Base-by-base conservation (phyloP, 257 asterid genomes). In the Leptodermis oblonga region DNA sequence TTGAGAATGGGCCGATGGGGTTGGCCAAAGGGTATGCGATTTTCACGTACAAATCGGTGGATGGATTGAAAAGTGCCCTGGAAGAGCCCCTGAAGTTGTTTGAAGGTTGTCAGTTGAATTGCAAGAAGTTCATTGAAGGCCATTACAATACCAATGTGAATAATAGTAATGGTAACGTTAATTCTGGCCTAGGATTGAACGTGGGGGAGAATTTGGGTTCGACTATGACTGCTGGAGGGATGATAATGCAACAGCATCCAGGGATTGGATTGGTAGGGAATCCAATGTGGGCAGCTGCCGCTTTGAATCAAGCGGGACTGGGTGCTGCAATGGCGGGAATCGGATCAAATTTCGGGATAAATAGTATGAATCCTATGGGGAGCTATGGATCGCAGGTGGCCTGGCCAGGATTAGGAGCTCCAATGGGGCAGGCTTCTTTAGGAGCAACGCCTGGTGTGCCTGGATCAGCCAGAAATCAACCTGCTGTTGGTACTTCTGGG, bases 21-120 rank as follows among this genome's bases (percentile, higher is more conserved):
- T 52, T 83, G 33, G 97, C 84, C 18, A 88, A 78, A 74, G 97
- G 97, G 67, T 90, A 77, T 73, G 95, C 96, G 2, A 79, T 90
- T 70, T 70, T 90, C 33, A 81, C 85, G n/a, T 90, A 70, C 72
- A 86, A 49, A 73, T 59, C 86, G 0, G 64, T 72, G 0, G 88
- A 90, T 55, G 97, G 97, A 58, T 79, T 64, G 56, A 74, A 53
- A 61, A 86, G 82, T 77, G 97, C 88, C 7, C 70, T 88, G 81
- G 94, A 88, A 80, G 95, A 88, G 79, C 97, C 97, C 0, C 61
- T 77, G 52, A 88, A 86, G 80, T 79, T 75, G 76, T 81, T 88
- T 58, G 97, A 85, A 43, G 89, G 89, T 42, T 86, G 85, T 58
- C 89, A 85, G 30, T 65, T 90, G 82, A 82, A 85, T 22, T 90